Evolutionary conservation across 768 basidiomycete genomes (phyloP).

Genomic region (Tricholomella constricta): DNA sequence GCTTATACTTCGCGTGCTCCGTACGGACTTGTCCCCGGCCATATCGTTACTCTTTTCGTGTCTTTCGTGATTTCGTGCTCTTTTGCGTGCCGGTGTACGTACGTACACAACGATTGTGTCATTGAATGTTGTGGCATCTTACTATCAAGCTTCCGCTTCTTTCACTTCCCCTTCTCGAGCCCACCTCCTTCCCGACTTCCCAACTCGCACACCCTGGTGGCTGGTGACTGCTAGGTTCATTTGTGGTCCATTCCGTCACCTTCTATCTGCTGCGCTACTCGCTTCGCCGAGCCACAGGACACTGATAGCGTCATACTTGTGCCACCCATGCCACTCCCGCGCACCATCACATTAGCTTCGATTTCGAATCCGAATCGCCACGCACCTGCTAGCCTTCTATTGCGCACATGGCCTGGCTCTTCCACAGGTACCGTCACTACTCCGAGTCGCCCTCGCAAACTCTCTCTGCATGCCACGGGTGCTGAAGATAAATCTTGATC

Average conservation of each 20-base stretch:
- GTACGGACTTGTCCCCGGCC: background rate
- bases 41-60: background rate
- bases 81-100: conserved; percentile 11
- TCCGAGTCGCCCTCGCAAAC: conserved; percentile 11
- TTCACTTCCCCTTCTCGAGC: background rate
- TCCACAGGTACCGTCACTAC: conserved; percentile 9
- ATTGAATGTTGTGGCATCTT: conserved; percentile 7
- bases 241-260: background rate
- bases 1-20: conserved; percentile 7
- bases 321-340: conserved; percentile 3
- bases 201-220: background rate
- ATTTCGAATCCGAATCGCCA: conserved; percentile 9
- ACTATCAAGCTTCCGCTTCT: background rate
- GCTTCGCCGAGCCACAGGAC: background rate
- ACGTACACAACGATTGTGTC: conserved; percentile 2
- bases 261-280: background rate
- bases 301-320: background rate
- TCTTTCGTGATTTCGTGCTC: conserved; percentile 2
- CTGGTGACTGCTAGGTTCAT: conserved; percentile 1
- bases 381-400: background rate
- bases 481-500: too few species aligned
- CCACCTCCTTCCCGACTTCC: conserved; percentile 3
- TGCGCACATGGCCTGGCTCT: conserved; percentile 1
- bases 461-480: too few species aligned
- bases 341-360: conserved; percentile 11